phyloP scores from a whole-genome alignment of 768 basidiomycete genomes.

The Lentinula sp. region DNA sequence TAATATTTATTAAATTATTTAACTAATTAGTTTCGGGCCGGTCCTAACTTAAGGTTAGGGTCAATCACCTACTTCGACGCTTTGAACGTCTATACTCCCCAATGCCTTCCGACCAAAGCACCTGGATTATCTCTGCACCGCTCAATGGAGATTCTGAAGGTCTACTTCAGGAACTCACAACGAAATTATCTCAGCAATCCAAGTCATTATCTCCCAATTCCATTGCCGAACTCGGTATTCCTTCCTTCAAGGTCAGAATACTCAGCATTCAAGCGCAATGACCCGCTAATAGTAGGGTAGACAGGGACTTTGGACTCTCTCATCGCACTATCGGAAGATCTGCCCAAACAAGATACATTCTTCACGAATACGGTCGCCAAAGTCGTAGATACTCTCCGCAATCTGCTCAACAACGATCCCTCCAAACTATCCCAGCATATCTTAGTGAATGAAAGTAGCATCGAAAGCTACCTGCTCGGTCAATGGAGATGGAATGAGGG shows the following conservation, averaged over 20 bases:
- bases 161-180: constrained; percentile 54
- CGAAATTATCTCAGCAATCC: constrained; percentile 56
- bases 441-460: constrained; percentile 70
- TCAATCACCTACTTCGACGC: background rate
- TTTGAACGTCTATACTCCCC: background rate
- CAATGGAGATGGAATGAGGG: constrained; percentile 94
- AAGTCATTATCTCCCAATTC: constrained; percentile 39
- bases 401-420: constrained; percentile 84
- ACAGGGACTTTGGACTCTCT: constrained; percentile 91
- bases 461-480: constrained; percentile 74
- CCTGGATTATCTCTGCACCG: constrained; percentile 88
- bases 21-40: no score
- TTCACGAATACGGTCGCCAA: constrained; percentile 89
- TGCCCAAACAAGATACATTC: constrained; percentile 86
- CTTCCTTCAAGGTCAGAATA: constrained; percentile 78
- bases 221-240: constrained; percentile 66
- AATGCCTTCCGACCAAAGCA: constrained; percentile 96
- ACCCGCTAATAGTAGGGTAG: constrained; percentile 31
- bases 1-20: no score
- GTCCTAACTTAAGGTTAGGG: background rate
- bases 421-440: constrained; percentile 69
- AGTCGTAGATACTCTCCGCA: constrained; percentile 89
- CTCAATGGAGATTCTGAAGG: constrained; percentile 82
- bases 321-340: constrained; percentile 82
- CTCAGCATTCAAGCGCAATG: constrained; percentile 1